These are phyloP conservation scores for Salix brachista DNA, from an alignment of 345 rosid genomes.

Conservation along the genomic window DNA sequence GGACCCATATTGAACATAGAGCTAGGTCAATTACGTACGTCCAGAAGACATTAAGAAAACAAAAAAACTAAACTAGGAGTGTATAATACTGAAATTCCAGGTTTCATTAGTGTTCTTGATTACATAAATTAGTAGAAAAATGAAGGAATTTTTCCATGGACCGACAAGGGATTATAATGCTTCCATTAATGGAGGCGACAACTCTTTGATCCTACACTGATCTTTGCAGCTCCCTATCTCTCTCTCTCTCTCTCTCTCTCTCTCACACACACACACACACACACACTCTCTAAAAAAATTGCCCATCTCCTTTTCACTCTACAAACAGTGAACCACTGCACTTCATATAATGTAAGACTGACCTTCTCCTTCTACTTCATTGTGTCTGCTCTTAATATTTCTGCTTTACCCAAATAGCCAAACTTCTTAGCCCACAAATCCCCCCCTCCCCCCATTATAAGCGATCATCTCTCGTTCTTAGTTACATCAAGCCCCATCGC, in stretches of 20 bases:
- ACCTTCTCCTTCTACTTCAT: conserved; percentile 4
- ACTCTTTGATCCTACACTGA: conserved; percentile 65
- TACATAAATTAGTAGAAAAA: neutral
- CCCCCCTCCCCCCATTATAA: neutral
- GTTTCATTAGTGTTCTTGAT: neutral
- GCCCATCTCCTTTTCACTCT: conserved; percentile 17
- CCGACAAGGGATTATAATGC: conserved; percentile 73
- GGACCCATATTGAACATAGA: conserved; percentile 12
- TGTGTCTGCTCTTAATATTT: neutral
- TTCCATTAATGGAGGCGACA: conserved; percentile 90
- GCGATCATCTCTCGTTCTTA: neutral
- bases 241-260: conserved; percentile 29
- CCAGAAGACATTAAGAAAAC: neutral
- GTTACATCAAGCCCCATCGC: neutral
- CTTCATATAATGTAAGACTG: conserved; percentile 32
- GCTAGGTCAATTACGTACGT: conserved; percentile 10
- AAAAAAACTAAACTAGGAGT: neutral
- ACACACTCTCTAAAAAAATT: neutral
- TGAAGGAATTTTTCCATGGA: conserved; percentile 20
- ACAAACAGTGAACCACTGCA: conserved; percentile 37
- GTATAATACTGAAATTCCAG: neutral
- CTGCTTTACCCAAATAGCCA: neutral
- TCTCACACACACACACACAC: neutral
- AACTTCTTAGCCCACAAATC: conserved; percentile 1
- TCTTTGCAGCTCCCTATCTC: conserved; percentile 52